Evolutionary conservation across 176 grass and related monocot species (phyloP).

Genomic region (Phragmites australis): DNA sequence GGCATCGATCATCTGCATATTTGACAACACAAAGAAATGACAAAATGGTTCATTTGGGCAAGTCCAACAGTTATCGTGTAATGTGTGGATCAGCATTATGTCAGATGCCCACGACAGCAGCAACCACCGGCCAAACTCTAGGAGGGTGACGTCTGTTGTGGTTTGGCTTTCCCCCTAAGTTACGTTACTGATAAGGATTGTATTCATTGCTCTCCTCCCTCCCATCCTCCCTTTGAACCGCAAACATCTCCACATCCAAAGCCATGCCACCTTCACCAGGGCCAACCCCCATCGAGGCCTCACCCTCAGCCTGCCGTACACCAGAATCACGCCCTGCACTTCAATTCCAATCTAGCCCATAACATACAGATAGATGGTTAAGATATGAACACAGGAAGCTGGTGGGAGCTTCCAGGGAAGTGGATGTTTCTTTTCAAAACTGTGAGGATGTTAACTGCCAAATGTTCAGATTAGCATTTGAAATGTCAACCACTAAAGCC

Average conservation of each 20-base stretch:
- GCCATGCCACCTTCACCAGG: not conserved
- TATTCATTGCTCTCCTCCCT: not conserved
- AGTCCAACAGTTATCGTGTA: slow-evolving; percentile 18
- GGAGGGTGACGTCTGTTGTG: not conserved
- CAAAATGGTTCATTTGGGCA: slow-evolving; percentile 24
- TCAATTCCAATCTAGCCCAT: not conserved
- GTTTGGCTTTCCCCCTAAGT: not conserved
- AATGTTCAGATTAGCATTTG: slow-evolving; percentile 9
- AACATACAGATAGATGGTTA: not conserved
- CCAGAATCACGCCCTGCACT: not conserved
- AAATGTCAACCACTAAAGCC: not conserved
- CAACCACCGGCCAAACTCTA: not conserved
- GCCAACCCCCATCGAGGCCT: not conserved
- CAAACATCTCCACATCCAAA: not conserved
- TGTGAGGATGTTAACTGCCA: not conserved
- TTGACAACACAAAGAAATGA: slow-evolving; percentile 2
- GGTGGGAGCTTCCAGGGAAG: not conserved
- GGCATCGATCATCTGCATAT: slow-evolving; percentile 63
- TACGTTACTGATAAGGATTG: not conserved
- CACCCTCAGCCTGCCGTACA: not conserved
- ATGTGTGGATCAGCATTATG: not conserved
- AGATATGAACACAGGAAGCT: not conserved
- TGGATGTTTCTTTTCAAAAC: not conserved
- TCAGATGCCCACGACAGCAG: not conserved
- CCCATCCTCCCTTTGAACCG: not conserved